Percentiles rank a stretch among this genome's conserved stretches.
Evolutionary conservation across 352 stramenopile genomes (phyloP).

Genomic region (Phytophthora tubulina): DNA sequence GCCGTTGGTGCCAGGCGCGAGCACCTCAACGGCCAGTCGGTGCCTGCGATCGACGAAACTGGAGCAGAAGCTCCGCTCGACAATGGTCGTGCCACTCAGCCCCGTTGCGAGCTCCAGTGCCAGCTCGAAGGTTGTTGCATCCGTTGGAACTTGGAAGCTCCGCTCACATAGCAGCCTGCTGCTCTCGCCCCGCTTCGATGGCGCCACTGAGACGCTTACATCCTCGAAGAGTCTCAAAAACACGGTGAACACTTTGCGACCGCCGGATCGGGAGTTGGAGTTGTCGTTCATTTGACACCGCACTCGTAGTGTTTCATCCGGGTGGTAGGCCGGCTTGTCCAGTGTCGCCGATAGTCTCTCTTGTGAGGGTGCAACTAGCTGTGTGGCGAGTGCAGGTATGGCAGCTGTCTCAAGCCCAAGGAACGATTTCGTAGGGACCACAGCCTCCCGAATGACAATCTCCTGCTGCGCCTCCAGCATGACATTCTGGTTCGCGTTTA

Average conservation of each 20-base stretch:
- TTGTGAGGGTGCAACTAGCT: neutral
- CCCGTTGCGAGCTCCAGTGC: neutral
- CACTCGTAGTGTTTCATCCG: conserved; percentile 13
- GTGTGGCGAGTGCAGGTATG: neutral
- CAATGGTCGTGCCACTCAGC: neutral
- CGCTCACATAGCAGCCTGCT: conserved; percentile 7
- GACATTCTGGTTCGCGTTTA: conserved; percentile 19
- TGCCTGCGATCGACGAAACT: conserved; percentile 20
- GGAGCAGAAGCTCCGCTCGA: conserved; percentile 12
- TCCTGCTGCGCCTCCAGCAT: conserved; percentile 14
- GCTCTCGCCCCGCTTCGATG: conserved; percentile 5
- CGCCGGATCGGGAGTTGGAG: neutral
- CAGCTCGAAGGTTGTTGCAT: conserved; percentile 11
- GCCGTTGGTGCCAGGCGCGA: neutral
- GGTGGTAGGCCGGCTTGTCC: conserved; percentile 12
- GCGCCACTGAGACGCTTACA: conserved; percentile 8
- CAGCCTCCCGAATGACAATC: conserved; percentile 13
- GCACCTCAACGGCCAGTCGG: conserved; percentile 1
- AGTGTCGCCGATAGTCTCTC: neutral
- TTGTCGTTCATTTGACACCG: neutral
- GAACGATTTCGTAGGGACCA: neutral
- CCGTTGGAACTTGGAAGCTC: conserved; percentile 10
- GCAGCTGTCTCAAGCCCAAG: neutral
- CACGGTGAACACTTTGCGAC: conserved; percentile 3
- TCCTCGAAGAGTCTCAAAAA: conserved; percentile 24